Evolutionary conservation across 768 basidiomycete species (phyloP).

Genomic region (Naganishia kalamii): DNA sequence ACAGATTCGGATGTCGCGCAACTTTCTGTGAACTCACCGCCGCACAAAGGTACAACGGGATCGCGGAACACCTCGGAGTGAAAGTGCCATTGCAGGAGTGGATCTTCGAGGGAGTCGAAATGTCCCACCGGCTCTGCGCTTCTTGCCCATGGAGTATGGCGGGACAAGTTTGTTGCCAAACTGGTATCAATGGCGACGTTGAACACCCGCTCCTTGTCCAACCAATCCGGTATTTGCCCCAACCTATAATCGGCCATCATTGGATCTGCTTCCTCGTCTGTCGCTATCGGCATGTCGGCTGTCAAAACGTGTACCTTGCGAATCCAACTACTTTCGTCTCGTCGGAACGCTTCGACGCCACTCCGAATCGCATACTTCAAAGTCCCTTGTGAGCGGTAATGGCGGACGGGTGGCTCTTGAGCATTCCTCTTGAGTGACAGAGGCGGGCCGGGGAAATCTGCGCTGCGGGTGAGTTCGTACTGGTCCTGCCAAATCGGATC

Average conservation of each 20-base stretch:
- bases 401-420: conserved; percentile 23
- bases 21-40: not conserved
- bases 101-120: not conserved
- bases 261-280: not conserved
- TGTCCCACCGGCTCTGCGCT: not conserved
- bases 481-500: conserved; percentile 31
- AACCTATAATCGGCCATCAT: conserved; percentile 14
- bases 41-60: not conserved
- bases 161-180: not conserved
- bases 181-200: not conserved
- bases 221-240: conserved; percentile 42
- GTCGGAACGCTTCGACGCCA: conserved; percentile 18
- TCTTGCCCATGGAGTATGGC: not conserved
- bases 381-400: conserved; percentile 41
- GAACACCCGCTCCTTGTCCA: conserved; percentile 25
- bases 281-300: conserved; percentile 29
- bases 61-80: conserved; percentile 36
- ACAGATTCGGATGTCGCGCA: conserved; percentile 17
- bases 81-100: conserved; percentile 36
- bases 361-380: conserved; percentile 37
- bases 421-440: not conserved
- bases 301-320: conserved; percentile 38
- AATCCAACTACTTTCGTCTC: not conserved
- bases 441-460: not conserved
- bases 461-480: not conserved